These are phyloP conservation scores for Thraustochytrium sp. DNA, from an alignment of 352 stramenopile species.

Conservation along the genomic window DNA sequence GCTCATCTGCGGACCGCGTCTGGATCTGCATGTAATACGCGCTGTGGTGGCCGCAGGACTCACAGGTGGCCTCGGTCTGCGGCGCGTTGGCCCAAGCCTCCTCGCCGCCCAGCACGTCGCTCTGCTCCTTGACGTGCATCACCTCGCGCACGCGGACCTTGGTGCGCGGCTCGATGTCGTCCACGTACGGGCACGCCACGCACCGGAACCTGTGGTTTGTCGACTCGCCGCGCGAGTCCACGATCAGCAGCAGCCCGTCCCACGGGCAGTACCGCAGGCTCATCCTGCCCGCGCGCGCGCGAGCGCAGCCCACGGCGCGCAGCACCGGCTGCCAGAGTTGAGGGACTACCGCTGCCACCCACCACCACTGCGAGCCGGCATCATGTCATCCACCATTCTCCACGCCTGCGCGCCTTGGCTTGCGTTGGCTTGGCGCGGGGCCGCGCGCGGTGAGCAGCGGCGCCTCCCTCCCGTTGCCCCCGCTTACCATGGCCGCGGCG, in stretches of 20 bases:
- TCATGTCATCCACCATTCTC: too few species aligned
- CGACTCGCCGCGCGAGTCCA: constrained; percentile 58
- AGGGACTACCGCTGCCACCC: too few species aligned
- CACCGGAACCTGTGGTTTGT: constrained; percentile 35
- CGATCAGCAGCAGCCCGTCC: constrained; percentile 77
- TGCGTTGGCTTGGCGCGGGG: too few species aligned
- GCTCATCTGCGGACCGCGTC: constrained; percentile 95
- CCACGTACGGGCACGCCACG: constrained; percentile 43
- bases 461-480: too few species aligned
- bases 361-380: too few species aligned
- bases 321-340: not conserved
- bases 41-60: constrained; percentile 85
- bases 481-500: too few species aligned
- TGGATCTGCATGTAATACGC: constrained; percentile 99
- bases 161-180: not conserved
- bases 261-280: constrained; percentile 76
- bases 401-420: too few species aligned
- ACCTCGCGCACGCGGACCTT: not conserved
- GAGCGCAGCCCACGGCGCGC: not conserved
- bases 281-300: not conserved
- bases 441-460: too few species aligned
- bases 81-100: constrained; percentile 85
- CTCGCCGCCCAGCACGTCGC: constrained; percentile 79
- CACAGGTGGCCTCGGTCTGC: constrained; percentile 81
- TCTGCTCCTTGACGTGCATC: constrained; percentile 78